phyloP scores from a whole-genome alignment of 2,329 filamentous ascomycete genomes.

The Fusarium ramigenum region DNA sequence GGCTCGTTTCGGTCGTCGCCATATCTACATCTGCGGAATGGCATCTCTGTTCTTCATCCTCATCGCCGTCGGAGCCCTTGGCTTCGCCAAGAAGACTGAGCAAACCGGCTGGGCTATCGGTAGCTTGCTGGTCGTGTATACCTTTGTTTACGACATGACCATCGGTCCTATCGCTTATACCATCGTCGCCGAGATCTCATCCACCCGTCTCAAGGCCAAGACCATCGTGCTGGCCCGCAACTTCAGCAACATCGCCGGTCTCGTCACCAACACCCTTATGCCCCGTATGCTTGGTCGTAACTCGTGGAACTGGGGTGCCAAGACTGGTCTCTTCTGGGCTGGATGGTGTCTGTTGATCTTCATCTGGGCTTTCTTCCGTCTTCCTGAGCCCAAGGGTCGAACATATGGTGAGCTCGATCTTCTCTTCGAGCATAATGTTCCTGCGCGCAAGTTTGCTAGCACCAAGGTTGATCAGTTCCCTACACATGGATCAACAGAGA shows the following conservation, averaged over 20 bases:
- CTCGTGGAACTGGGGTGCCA: constrained; percentile 58
- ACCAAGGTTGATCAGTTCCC: constrained; percentile 42
- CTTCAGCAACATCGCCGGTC: constrained; percentile 59
- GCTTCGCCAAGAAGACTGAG: constrained; percentile 52
- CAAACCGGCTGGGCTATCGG: constrained; percentile 55
- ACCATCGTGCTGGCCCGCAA: constrained; percentile 56
- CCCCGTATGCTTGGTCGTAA: constrained; percentile 57
- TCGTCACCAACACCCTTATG: constrained; percentile 56
- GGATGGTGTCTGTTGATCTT: constrained; percentile 55
- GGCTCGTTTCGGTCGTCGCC: constrained; percentile 9
- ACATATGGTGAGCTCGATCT: constrained; percentile 66
- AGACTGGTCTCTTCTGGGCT: constrained; percentile 57
- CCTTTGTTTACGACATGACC: constrained; percentile 52
- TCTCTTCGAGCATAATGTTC: constrained; percentile 58
- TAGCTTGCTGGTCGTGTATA: constrained; percentile 55
- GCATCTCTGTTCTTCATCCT: constrained; percentile 2
- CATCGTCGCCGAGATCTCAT: constrained; percentile 68
- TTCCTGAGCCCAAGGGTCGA: constrained; percentile 63
- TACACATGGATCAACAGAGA: background rate
- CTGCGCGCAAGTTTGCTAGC: constrained; percentile 53
- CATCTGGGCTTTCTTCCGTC: constrained; percentile 61
- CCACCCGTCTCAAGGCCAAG: constrained; percentile 57
- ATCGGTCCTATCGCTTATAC: constrained; percentile 77
- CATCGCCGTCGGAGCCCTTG: constrained; percentile 43
- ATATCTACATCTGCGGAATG: constrained; percentile 10